Base-by-base conservation (phyloP, 257 asterid species). In the Eustoma russellianum region DNA sequence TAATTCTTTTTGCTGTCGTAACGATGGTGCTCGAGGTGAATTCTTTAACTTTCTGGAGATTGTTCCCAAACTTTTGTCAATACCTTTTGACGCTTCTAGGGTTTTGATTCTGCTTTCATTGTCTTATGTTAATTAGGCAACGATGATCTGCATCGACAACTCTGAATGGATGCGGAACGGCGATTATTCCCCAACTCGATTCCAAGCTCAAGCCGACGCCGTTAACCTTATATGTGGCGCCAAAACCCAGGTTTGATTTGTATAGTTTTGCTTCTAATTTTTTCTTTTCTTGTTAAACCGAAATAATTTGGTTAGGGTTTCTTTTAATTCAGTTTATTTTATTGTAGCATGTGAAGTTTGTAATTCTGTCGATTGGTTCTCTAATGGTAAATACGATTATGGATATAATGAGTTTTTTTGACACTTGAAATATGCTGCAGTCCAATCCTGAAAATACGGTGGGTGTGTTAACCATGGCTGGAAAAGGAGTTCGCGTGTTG, bases 121-220 rank as follows among this genome's bases (percentile, higher is more conserved):
- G 43, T 49, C 55, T 19, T 4, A 43, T 38, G 38, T 18, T 54
- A 9, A 61, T 47, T 57, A 89, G 97, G 94, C 95, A 52, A 89
- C 97, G 28, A 86, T 86, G 93, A 90, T 90, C 74, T 90, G 96
- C 74, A 75, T 90, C 74, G 98, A 90, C 75, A 78, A 90, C 66
- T 90, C 98, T 33, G 96, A 90, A 65, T 90, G 96, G 96, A 86
- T 86, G 98, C 79, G 96, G 49, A 90, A 86, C 69, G 96, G 96
- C 0, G 98, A 90, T 76, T 90, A 90, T 71, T 70, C 95, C 17
- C 96, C 94, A 35, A 83, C 57, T 65, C 79, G 96, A 9, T 79
- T 80, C 67, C 92, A 86, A 63, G 96, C 98, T 51, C 94, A 86
- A 75, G 74, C 89, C 5, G 96, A 90, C 54, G 96, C 96, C 24